Base-by-base conservation (phyloP, 106 monocot species). In the Narthecium ossifragum region DNA sequence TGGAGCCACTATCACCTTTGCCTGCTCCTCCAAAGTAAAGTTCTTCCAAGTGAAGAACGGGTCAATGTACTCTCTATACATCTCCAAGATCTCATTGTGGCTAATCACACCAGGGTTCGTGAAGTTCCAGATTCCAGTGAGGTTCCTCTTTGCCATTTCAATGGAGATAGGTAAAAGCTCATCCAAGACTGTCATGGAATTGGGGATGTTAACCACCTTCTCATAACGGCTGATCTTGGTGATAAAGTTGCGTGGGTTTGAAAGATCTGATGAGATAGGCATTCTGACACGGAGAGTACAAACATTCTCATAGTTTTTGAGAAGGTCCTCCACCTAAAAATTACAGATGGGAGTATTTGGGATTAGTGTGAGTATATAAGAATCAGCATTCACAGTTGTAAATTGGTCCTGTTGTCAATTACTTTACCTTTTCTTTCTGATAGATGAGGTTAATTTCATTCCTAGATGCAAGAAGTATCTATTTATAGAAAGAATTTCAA, bases 111-210 rank as follows among this genome's bases (percentile, higher is more conserved):
- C 82, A 26, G 82, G 82, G 29, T 82, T 82, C 29, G 82, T 82
- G 77, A 82, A 82, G 51, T 82, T 82, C 77, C 73, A 82, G 26
- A 82, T 82, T 24, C 82, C 82, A 26, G 82, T 82, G 27, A 82
- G 77, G 61, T 82, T 82, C 43, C 73, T 69, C 54, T 82, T 82
- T 25, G 82, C 82, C 82, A 82, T 82, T 62, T 82, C 82, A 37
- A 82, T 73, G 4, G 77, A 77, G 43, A 82, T 77, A n/a, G 77
- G 82, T 0, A 82, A 52, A 15, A 82, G 77, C 23, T 82, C 82
- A 66, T 82, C 77, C 37, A 82, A 69, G 53, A 82, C 70, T 9
- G 82, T 82, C 82, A 82, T 82, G 31, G 82, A 82, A 37, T 82
- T 82, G 31, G 79, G 79, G 41, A 82, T 82, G 50, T 77, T 51